Conservation (phyloP, 768 basidiomycete species). For the Tephrocybe sp. region DNA sequence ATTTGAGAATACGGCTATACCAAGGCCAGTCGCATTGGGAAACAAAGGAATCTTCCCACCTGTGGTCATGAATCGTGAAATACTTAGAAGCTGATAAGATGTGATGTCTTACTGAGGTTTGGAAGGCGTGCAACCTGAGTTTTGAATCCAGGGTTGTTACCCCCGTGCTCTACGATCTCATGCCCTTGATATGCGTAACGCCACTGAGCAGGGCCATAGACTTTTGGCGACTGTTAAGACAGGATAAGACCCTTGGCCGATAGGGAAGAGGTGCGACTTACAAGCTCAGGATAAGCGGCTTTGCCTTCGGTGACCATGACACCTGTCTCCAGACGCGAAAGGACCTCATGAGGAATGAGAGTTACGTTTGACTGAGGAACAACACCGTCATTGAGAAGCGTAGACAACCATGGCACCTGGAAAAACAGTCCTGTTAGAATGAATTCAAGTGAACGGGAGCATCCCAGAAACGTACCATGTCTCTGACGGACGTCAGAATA, state of each 20-base stretch:
- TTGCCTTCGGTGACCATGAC: constrained; percentile 30
- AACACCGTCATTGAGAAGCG: constrained; percentile 36
- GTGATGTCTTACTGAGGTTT: constrained; percentile 12
- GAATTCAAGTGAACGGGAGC: background rate
- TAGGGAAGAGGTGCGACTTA: constrained; percentile 12
- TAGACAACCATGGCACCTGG: constrained; percentile 32
- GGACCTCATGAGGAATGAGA: constrained; percentile 31
- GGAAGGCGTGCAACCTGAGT: constrained; percentile 19
- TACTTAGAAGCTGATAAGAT: too few relatives aligned
- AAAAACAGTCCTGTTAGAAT: background rate
- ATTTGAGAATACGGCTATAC: constrained; percentile 36
- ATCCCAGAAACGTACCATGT: constrained; percentile 27
- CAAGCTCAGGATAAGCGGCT: constrained; percentile 34
- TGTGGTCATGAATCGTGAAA: background rate
- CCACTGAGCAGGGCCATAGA: constrained; percentile 39
- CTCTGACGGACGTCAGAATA: constrained; percentile 34
- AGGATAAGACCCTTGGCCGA: background rate
- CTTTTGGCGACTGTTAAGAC: constrained; percentile 28
- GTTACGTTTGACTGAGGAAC: constrained; percentile 36
- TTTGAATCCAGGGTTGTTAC: constrained; percentile 36
- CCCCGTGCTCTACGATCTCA: constrained; percentile 42
- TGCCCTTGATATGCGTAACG: constrained; percentile 37
- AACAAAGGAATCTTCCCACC: constrained; percentile 15
- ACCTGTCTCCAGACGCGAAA: constrained; percentile 35
- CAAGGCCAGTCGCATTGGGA: constrained; percentile 34